phyloP scores from a whole-genome alignment of 257 asterid species.

The Nicotiana undulata region DNA sequence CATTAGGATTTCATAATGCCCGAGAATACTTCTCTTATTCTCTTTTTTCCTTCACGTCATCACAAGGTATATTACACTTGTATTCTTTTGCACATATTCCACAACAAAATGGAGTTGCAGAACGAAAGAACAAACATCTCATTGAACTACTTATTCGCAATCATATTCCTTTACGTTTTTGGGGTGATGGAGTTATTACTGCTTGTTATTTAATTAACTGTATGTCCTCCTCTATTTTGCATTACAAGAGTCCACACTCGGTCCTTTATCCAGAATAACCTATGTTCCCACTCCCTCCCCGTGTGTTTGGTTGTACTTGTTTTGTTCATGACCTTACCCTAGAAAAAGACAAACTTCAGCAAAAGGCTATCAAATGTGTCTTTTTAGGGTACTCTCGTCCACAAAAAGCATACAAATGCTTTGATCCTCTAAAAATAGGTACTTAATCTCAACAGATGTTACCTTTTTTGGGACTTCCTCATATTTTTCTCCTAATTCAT shows the following conservation, averaged over 20 bases:
- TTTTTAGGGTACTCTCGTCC: neutral
- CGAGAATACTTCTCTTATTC: neutral
- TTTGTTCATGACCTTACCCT: constrained; percentile 3
- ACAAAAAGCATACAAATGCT: constrained; percentile 4
- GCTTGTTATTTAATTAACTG: neutral
- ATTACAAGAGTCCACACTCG: neutral
- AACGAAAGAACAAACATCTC: neutral
- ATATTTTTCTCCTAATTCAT: neutral
- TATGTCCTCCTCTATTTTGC: neutral
- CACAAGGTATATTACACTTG: neutral
- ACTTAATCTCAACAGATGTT: neutral
- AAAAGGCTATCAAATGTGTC: neutral
- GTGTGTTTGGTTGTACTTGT: neutral
- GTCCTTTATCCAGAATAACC: neutral
- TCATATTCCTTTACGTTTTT: neutral
- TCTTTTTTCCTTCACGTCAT: neutral
- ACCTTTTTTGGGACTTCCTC: neutral
- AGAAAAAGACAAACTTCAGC: neutral
- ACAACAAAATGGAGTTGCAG: neutral
- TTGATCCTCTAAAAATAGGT: neutral
- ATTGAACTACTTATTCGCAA: neutral
- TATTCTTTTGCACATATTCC: neutral
- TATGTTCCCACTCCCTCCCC: neutral
- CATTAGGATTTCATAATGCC: neutral
- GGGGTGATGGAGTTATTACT: neutral